Evolutionary conservation across 768 basidiomycete genomes (phyloP), one percentile per base, ranked within the genome.

Genomic region (Lyophyllum semitale): DNA sequence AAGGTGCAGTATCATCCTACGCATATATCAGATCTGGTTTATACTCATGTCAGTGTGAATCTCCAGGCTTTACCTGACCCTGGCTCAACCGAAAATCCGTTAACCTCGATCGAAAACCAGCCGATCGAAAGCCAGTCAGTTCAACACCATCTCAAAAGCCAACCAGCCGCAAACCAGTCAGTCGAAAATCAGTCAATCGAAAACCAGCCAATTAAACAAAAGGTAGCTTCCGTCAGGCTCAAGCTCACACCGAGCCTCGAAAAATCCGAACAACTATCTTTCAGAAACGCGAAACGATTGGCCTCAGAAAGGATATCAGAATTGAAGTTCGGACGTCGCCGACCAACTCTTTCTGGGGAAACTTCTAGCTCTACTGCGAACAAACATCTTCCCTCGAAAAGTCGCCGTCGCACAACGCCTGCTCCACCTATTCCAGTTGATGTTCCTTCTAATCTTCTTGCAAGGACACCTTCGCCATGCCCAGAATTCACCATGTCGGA

Each of bases 401-500:
- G 15, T 8, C 51, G 40, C 20, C 42, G 22, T 18, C 27, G 37
- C 26, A 48, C 29, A 40, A 4, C 8, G 25, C 17, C 40, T 15
- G 38, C 42, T n/a, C 27, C 22, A 44, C 15, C 51, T n/a, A n/a
- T 41, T 11, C 30, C 44, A 33, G 18, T 32, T 3, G 48, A 43
- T 38, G 26, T 35, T 13, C 32, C 8, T 8, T 5, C 47, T 15
- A 38, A 22, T 22, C n/a, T 29, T 51, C 37, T 13, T 27, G 49
- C 51, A 33, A 58, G 60, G 37, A 51, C 40, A 23, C 48, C 53
- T 35, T 52, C 65, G 0, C 58, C 64, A 37, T 65, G 62, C 40
- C 70, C 71, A 48, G 60, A 68, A 25, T 66, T 71, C 50, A 62
- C 68, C 45, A 18, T 66, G 20, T 53, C 61, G 18, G 64, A 60